Conservation (phyloP, 495 filamentous ascomycete species). For the Ramalina peruviana region DNA sequence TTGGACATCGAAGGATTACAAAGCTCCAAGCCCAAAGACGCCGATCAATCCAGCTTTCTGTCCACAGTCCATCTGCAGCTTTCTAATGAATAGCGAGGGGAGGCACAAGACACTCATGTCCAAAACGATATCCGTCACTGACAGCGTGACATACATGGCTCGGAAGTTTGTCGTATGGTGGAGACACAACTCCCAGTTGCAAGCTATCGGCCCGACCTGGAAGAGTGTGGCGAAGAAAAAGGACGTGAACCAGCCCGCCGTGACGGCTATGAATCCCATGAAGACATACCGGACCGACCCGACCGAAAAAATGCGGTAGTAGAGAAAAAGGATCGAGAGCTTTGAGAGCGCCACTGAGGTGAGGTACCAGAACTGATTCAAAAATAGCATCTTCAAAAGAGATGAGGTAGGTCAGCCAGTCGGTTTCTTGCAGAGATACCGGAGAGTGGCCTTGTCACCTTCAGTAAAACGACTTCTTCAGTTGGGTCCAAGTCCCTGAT, state of each 20-base stretch:
- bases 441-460: neutral
- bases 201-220: constrained; percentile 6
- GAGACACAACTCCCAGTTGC: constrained; percentile 9
- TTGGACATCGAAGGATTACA: neutral
- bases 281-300: neutral
- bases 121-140: constrained; percentile 5
- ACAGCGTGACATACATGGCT: constrained; percentile 6
- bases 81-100: constrained; percentile 4
- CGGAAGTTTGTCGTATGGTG: constrained; percentile 2
- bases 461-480: neutral
- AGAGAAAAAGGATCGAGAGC: constrained; percentile 7
- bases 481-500: neutral
- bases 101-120: constrained; percentile 7
- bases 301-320: constrained; percentile 7
- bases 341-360: constrained; percentile 8
- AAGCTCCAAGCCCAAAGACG: constrained; percentile 10
- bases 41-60: constrained; percentile 4
- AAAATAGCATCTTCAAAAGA: constrained; percentile 3
- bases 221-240: constrained; percentile 11
- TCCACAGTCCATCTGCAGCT: constrained; percentile 2
- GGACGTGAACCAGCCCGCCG: constrained; percentile 5
- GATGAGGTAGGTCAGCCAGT: neutral
- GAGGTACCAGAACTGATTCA: constrained; percentile 11
- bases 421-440: too few relatives aligned
- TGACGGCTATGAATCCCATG: neutral